Evolutionary conservation across 257 asterid genomes (phyloP).

Genomic region (Jacaranda copaia): DNA sequence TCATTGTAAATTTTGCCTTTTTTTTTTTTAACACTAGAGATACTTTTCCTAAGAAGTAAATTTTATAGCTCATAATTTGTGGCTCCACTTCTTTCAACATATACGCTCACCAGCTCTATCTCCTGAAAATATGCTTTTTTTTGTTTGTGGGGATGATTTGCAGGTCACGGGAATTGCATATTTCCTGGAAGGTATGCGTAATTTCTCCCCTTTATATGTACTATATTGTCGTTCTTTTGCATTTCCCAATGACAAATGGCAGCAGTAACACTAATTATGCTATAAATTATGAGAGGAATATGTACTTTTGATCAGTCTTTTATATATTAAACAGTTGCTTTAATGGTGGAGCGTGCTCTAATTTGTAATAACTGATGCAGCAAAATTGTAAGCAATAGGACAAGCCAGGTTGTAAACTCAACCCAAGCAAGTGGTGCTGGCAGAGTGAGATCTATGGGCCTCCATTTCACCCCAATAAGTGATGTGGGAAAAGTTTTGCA

Average conservation of each 20-base stretch:
- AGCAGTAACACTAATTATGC: conserved; percentile 2
- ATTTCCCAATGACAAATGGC: conserved; percentile 38
- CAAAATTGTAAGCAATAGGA: conserved; percentile 59
- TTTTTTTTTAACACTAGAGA: background rate
- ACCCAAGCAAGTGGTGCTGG: conserved; percentile 67
- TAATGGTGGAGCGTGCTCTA: background rate
- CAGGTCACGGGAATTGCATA: conserved; percentile 94
- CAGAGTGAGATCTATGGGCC: conserved; percentile 45
- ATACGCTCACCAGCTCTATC: background rate
- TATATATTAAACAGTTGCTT: background rate
- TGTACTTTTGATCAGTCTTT: background rate
- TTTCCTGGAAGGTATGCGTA: conserved; percentile 96
- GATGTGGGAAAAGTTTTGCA: conserved; percentile 35
- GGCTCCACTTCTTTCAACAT: no score
- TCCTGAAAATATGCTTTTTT: conserved; percentile 42
- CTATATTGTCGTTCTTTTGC: conserved; percentile 44
- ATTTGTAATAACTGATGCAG: conserved; percentile 57
- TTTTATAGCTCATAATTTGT: background rate
- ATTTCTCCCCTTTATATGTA: conserved; percentile 35
- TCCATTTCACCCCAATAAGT: conserved; percentile 40
- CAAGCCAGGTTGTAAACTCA: conserved; percentile 74
- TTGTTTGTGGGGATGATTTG: conserved; percentile 50
- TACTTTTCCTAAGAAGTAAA: background rate
- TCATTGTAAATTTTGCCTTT: background rate
- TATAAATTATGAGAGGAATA: conserved; percentile 10